phyloP scores from a whole-genome alignment of 2,329 filamentous ascomycete species.

The Fusarium continuum region DNA sequence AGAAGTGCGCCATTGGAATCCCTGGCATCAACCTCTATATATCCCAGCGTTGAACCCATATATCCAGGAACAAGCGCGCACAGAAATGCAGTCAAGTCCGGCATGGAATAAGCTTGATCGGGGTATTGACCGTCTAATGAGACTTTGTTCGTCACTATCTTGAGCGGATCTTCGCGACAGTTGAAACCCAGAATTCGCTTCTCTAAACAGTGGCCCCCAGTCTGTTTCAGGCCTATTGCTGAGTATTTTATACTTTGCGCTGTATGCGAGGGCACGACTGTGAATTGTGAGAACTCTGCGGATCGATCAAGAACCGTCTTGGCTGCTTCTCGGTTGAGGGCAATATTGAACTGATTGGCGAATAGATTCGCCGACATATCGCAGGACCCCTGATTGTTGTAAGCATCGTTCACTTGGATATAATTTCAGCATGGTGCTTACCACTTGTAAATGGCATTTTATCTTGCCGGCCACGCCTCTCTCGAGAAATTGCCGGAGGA shows the following conservation, averaged over 20 bases:
- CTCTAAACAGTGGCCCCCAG: conserved; percentile 28
- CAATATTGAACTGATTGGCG: conserved; percentile 40
- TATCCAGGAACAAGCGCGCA: conserved; percentile 22
- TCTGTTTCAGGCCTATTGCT: conserved; percentile 13
- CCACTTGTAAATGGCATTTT: conserved; percentile 35
- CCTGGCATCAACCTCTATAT: conserved; percentile 14
- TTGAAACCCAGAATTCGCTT: conserved; percentile 39
- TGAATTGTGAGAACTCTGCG: conserved; percentile 25
- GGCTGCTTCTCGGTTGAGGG: conserved; percentile 31
- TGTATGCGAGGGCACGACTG: conserved; percentile 39
- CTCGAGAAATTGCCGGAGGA: conserved; percentile 32
- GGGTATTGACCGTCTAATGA: conserved; percentile 30
- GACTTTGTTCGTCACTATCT: conserved; percentile 28
- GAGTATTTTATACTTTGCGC: conserved; percentile 39
- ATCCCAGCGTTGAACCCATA: conserved; percentile 3
- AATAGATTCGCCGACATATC: conserved; percentile 36
- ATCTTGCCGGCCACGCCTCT: conserved; percentile 29
- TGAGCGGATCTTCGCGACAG: conserved; percentile 33
- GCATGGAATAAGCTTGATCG: conserved; percentile 29
- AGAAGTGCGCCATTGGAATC: conserved; percentile 25
- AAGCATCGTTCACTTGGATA: neutral
- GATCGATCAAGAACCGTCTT: conserved; percentile 26
- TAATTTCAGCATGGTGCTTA: neutral
- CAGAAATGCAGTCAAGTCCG: conserved; percentile 34
- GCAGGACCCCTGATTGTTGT: conserved; percentile 31